Evolutionary conservation across 2,329 filamentous ascomycete genomes (phyloP).

Genomic region (Coleophoma crateriformis): DNA sequence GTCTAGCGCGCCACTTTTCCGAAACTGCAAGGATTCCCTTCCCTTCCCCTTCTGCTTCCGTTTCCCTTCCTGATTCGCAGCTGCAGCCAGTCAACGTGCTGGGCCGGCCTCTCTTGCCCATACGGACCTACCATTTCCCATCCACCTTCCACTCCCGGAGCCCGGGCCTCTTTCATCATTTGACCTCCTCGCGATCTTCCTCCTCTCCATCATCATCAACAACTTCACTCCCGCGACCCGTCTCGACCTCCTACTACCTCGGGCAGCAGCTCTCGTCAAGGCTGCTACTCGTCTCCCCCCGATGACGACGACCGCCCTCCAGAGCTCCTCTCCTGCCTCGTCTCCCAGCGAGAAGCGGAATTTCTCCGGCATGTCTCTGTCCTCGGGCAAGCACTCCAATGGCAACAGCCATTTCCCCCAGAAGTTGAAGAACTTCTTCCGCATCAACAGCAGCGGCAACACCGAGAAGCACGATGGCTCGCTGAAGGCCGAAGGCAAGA

Average conservation of each 20-base stretch:
- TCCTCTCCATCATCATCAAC: background rate
- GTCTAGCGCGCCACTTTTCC: background rate
- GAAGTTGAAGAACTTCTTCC: constrained; percentile 67
- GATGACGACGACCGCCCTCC: constrained; percentile 26
- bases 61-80: background rate
- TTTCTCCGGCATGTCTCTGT: constrained; percentile 25
- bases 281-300: constrained; percentile 13
- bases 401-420: constrained; percentile 57
- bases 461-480: constrained; percentile 31
- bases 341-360: constrained; percentile 25
- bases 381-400: constrained; percentile 45
- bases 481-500: constrained; percentile 27
- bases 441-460: constrained; percentile 49
- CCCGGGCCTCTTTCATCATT: too few species aligned
- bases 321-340: constrained; percentile 18
- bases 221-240: background rate
- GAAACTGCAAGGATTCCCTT: constrained; percentile 1
- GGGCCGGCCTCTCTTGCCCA: background rate
- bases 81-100: background rate
- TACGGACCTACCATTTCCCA: background rate
- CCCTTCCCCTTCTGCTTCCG: background rate
- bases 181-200: too few species aligned
- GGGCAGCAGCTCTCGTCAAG: constrained; percentile 21
- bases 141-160: too few species aligned
- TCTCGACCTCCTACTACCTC: background rate